phyloP scores from a whole-genome alignment of 345 rosid species.

The Geranium rotundifolium region DNA sequence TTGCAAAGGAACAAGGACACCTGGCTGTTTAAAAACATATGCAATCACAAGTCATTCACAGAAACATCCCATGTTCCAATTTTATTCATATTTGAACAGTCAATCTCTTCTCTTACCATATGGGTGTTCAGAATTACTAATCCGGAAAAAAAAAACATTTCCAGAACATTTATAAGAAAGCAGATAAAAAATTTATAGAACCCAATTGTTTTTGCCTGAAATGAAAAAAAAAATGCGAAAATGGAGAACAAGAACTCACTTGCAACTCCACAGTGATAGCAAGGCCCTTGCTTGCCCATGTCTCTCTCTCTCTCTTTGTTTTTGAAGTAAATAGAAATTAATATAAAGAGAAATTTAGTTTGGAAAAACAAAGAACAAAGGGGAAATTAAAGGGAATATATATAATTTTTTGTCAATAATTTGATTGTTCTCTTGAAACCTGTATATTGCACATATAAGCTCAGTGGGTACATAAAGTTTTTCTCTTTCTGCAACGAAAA shows the following conservation, averaged over 20 bases:
- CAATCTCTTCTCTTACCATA: conserved; percentile 12
- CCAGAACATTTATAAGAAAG: conserved; percentile 5
- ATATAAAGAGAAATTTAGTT: conserved; percentile 11
- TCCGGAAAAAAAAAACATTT: conserved; percentile 6
- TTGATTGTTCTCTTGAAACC: too few relatives aligned
- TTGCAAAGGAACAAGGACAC: conserved; percentile 5
- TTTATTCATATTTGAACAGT: conserved; percentile 13
- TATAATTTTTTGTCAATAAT: too few relatives aligned
- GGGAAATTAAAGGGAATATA: too few relatives aligned
- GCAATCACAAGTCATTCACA: conserved; percentile 15
- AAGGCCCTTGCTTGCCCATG: conserved; percentile 98
- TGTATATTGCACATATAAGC: too few relatives aligned
- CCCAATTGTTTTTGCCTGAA: neutral
- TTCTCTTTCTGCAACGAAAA: too few relatives aligned
- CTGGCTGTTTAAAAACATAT: conserved; percentile 12
- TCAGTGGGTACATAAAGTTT: too few relatives aligned
- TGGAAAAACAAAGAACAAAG: conserved; percentile 3
- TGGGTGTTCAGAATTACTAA: conserved; percentile 6
- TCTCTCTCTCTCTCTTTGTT: conserved; percentile 16
- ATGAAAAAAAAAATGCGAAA: conserved; percentile 2
- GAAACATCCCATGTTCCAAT: conserved; percentile 15
- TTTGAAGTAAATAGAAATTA: conserved; percentile 12
- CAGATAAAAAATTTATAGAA: conserved; percentile 5
- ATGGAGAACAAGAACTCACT: conserved; percentile 83
- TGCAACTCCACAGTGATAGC: conserved; percentile 96